Percentiles rank a stretch among this genome's conserved stretches.
Conservation (phyloP, 139 green algal species). For the Cymbomonas tetramitiformis region DNA sequence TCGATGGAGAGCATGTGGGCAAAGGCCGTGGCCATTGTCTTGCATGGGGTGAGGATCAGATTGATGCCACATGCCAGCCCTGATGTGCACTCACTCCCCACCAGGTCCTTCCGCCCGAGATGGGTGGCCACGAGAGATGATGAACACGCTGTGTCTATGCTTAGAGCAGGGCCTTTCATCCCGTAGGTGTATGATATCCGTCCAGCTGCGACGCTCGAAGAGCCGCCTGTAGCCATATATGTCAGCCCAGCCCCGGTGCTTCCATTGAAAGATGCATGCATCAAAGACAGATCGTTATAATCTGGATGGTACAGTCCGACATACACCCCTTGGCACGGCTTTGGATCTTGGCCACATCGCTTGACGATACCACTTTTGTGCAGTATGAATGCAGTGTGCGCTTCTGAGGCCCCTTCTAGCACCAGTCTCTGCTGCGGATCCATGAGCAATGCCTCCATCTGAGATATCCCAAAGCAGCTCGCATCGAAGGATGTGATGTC, state of each 20-base stretch:
- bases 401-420: not conserved
- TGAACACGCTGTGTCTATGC: slow-evolving; percentile 21
- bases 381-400: too few species aligned
- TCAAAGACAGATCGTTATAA: too few species aligned
- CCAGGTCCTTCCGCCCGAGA: slow-evolving; percentile 15
- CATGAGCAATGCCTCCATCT: not conserved
- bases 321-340: not conserved
- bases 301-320: slow-evolving; percentile 11
- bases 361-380: too few species aligned
- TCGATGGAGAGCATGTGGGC: slow-evolving; percentile 56
- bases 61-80: slow-evolving; percentile 44
- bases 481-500: slow-evolving; percentile 43
- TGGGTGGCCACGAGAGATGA: slow-evolving; percentile 19
- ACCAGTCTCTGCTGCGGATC: slow-evolving; percentile 25
- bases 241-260: not conserved
- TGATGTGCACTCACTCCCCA: not conserved
- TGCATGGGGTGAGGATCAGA: slow-evolving; percentile 44
- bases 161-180: slow-evolving; percentile 7
- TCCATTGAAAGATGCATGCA: not conserved
- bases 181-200: slow-evolving; percentile 14
- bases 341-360: too few species aligned
- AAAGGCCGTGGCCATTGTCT: not conserved
- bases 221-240: not conserved
- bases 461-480: not conserved
- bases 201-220: slow-evolving; percentile 16